phyloP scores from a whole-genome alignment of 2,329 filamentous ascomycete genomes.

The Acrocalymma vagum region DNA sequence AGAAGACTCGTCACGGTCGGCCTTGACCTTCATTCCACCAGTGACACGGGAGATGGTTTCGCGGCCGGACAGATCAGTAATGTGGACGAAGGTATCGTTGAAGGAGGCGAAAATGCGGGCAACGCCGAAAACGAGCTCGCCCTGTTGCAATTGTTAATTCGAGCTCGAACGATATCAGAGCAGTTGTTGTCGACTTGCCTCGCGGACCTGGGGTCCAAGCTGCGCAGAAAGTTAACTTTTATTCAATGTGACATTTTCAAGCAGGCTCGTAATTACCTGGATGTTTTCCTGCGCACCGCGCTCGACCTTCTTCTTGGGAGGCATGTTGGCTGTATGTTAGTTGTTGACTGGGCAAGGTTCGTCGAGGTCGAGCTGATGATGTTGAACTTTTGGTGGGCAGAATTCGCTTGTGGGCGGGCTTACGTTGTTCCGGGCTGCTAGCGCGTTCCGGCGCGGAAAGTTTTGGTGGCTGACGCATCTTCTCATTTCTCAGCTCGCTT shows the following conservation, averaged over 20 bases:
- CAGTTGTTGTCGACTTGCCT: constrained; percentile 61
- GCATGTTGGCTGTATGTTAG: constrained; percentile 66
- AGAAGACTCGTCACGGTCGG: constrained; percentile 96
- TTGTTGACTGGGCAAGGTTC: constrained; percentile 39
- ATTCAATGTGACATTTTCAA: background rate
- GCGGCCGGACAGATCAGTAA: constrained; percentile 98
- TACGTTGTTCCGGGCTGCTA: constrained; percentile 23
- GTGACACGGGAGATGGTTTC: constrained; percentile 99
- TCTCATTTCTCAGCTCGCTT: constrained; percentile 14
- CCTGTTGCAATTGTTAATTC: constrained; percentile 55
- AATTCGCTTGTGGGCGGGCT: constrained; percentile 23
- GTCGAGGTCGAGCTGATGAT: constrained; percentile 30
- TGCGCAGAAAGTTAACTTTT: constrained; percentile 31
- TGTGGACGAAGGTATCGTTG: constrained; percentile 79
- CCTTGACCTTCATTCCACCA: constrained; percentile 99
- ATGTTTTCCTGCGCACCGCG: constrained; percentile 93
- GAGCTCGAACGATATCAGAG: constrained; percentile 13
- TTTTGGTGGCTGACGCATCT: constrained; percentile 22
- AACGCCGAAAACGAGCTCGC: constrained; percentile 97
- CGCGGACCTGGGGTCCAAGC: constrained; percentile 93
- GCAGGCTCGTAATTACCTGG: constrained; percentile 26
- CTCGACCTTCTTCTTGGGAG: constrained; percentile 86
- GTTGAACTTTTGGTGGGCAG: constrained; percentile 26
- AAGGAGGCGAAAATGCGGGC: constrained; percentile 94
- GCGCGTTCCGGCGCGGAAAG: constrained; percentile 19